These are phyloP conservation scores for Bondarzewia mesenterica DNA, from an alignment of 1,284 basidiomycete species.

Conservation along the genomic window DNA sequence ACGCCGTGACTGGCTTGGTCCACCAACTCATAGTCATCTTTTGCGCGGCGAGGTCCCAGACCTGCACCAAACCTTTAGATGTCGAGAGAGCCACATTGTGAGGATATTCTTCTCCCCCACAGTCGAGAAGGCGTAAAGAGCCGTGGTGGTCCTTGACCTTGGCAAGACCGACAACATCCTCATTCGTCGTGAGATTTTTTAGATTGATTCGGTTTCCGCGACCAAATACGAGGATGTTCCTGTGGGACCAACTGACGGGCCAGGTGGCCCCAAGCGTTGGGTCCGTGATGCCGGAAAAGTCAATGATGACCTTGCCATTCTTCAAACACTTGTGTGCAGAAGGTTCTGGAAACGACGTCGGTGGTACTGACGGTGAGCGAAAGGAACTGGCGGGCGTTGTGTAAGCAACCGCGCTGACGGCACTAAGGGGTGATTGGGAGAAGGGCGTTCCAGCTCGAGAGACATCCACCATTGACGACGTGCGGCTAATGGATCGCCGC, in stretches of 20 bases:
- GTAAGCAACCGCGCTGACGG: constrained; percentile 4
- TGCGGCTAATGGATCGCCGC: constrained; percentile 3
- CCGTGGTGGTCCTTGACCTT: constrained; percentile 39
- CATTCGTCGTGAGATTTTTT: constrained; percentile 34
- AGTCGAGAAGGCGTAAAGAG: constrained; percentile 33
- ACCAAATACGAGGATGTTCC: constrained; percentile 39
- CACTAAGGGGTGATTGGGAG: constrained; percentile 1
- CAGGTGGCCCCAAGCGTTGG: constrained; percentile 10
- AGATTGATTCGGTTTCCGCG: constrained; percentile 44
- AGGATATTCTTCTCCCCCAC: constrained; percentile 29
- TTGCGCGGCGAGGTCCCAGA: constrained; percentile 43
- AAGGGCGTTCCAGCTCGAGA: neutral
- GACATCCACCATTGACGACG: constrained; percentile 2
- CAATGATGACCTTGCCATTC: constrained; percentile 26
- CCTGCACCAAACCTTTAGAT: constrained; percentile 36
- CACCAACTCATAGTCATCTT: constrained; percentile 35
- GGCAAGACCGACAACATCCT: constrained; percentile 42
- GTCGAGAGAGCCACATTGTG: constrained; percentile 39
- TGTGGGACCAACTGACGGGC: constrained; percentile 34
- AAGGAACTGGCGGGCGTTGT: constrained; percentile 2
- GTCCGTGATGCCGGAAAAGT: constrained; percentile 25
- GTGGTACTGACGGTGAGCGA: constrained; percentile 10
- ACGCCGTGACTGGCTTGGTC: constrained; percentile 35
- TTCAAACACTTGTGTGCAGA: constrained; percentile 12
- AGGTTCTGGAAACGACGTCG: constrained; percentile 9